Percentiles rank a stretch among this genome's conserved stretches.
phyloP scores from a whole-genome alignment of 2,329 filamentous ascomycete genomes.

The Cercospora zeae-maydis region DNA sequence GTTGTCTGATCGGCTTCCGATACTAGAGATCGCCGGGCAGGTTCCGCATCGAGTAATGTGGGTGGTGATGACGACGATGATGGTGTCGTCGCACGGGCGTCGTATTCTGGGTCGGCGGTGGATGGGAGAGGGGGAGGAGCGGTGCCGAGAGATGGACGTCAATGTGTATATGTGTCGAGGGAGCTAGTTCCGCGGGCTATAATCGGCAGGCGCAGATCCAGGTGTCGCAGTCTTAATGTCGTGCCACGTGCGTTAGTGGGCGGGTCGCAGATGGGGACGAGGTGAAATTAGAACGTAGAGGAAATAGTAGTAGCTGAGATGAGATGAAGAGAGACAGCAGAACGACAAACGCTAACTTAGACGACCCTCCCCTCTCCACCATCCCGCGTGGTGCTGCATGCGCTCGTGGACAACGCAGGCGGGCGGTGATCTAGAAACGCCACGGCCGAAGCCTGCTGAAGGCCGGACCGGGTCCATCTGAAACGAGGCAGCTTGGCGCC shows the following conservation, averaged over 20 bases:
- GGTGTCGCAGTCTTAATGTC: neutral
- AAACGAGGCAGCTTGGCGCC: neutral
- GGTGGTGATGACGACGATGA: neutral
- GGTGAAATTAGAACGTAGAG: neutral
- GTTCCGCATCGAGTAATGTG: neutral
- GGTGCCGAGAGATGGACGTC: neutral
- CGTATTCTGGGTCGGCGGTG: neutral
- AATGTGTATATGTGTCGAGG: neutral
- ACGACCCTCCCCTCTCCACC: neutral
- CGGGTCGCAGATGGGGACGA: neutral
- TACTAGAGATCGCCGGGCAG: neutral
- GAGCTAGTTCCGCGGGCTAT: neutral
- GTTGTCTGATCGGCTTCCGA: neutral
- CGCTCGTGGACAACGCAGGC: neutral
- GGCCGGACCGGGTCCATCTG: neutral
- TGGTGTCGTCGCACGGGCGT: neutral
- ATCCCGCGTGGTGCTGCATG: neutral
- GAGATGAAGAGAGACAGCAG: neutral
- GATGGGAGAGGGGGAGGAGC: neutral
- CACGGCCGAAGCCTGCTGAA: neutral
- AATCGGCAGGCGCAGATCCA: neutral
- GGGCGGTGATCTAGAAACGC: neutral
- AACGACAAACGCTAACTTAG: neutral
- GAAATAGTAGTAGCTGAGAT: too few species aligned
- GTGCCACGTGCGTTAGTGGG: constrained; percentile 1